Evolutionary conservation across 2,329 filamentous ascomycete genomes (phyloP).

Genomic region (Tothia fuscella): DNA sequence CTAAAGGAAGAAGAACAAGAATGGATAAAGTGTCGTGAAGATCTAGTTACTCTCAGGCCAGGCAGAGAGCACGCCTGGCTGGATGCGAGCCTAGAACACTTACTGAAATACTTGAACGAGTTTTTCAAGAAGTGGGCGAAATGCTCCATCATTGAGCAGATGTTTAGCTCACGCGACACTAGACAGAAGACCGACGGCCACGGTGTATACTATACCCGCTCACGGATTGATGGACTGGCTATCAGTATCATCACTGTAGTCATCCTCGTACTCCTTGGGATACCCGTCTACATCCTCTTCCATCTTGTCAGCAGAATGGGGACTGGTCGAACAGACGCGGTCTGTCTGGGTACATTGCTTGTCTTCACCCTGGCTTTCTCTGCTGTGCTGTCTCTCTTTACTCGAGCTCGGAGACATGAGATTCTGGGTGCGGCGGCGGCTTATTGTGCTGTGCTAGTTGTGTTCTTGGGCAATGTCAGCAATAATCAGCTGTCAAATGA

Average conservation of each 20-base stretch:
- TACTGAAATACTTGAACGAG: slow-evolving; percentile 13
- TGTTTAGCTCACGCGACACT: slow-evolving; percentile 12
- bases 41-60: slow-evolving; percentile 27
- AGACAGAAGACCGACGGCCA: slow-evolving; percentile 13
- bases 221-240: slow-evolving; percentile 16
- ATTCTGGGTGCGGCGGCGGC: slow-evolving; percentile 18
- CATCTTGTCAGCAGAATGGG: slow-evolving; percentile 14
- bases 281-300: slow-evolving; percentile 20
- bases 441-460: slow-evolving; percentile 16
- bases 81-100: slow-evolving; percentile 23
- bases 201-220: slow-evolving; percentile 16
- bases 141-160: slow-evolving; percentile 12
- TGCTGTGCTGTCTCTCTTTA: slow-evolving; percentile 17
- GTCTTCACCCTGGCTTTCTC: slow-evolving; percentile 19
- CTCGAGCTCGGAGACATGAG: slow-evolving; percentile 18
- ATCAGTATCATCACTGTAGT: slow-evolving; percentile 17
- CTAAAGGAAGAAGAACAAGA: slow-evolving; percentile 16
- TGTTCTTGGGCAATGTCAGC: slow-evolving; percentile 13
- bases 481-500: too few species aligned
- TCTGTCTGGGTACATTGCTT: slow-evolving; percentile 16
- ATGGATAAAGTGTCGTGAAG: slow-evolving; percentile 28
- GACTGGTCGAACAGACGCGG: slow-evolving; percentile 12
- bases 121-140: too few species aligned
- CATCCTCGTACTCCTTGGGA: slow-evolving; percentile 17
- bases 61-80: slow-evolving; percentile 30